These are phyloP conservation scores for Melanomma pulvis-pyrius DNA, from an alignment of 495 filamentous ascomycete species.

Conservation along the genomic window DNA sequence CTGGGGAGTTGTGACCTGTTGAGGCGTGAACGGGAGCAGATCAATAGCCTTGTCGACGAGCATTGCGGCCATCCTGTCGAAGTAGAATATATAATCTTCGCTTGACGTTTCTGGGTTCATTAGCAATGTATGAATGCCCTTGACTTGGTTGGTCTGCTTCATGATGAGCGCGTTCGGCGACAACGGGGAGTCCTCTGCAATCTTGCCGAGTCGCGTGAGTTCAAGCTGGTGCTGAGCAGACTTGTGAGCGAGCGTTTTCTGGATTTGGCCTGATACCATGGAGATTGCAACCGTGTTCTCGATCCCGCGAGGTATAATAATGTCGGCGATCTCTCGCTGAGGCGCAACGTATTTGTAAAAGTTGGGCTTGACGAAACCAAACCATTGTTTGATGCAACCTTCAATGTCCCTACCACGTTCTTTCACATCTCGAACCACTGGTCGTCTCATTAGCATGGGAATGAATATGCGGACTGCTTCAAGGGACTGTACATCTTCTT, in stretches of 20 bases:
- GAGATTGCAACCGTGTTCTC: constrained; percentile 91
- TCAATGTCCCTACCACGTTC: constrained; percentile 86
- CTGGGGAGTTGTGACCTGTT: constrained; percentile 68
- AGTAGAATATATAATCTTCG: constrained; percentile 97
- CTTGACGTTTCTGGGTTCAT: constrained; percentile 75
- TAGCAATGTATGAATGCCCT: constrained; percentile 87
- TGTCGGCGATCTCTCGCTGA: constrained; percentile 75
- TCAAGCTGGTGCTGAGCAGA: constrained; percentile 78
- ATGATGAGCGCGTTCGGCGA: constrained; percentile 73
- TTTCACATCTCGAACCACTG: constrained; percentile 83
- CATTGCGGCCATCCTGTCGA: constrained; percentile 81
- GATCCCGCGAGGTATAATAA: constrained; percentile 92
- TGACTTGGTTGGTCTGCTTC: constrained; percentile 72
- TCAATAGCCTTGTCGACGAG: constrained; percentile 83
- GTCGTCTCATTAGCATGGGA: constrained; percentile 10
- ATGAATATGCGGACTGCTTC: constrained; percentile 1
- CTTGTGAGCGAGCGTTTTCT: constrained; percentile 80
- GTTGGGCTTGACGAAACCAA: constrained; percentile 91
- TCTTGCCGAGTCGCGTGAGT: constrained; percentile 69
- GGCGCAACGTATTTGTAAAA: constrained; percentile 89
- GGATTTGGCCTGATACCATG: constrained; percentile 90
- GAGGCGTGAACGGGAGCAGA: constrained; percentile 63
- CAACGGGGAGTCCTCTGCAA: constrained; percentile 69
- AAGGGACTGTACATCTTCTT: constrained; percentile 70
- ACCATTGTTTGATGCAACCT: constrained; percentile 98